These are phyloP conservation scores for Yamadazyma scolyti DNA, from an alignment of 805 yeast genomes.

Conservation along the genomic window DNA sequence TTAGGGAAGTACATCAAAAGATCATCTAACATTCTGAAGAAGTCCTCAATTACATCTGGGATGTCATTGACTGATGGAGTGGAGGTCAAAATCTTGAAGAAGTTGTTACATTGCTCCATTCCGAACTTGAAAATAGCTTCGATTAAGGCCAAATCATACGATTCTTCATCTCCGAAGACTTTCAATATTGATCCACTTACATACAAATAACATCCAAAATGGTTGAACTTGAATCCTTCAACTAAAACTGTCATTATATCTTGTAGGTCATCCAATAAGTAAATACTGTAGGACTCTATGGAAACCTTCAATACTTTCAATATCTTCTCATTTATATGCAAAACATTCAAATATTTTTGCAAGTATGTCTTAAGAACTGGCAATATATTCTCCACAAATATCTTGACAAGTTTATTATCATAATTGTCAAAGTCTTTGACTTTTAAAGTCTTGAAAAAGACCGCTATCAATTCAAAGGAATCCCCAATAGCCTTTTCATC, in stretches of 20 bases:
- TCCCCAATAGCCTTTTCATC: conserved; percentile 52
- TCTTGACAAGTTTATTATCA: conserved; percentile 49
- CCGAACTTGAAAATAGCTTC: conserved; percentile 50
- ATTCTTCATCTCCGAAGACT: conserved; percentile 58
- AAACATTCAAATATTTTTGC: conserved; percentile 52
- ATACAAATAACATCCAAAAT: conserved; percentile 84
- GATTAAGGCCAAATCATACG: conserved; percentile 7
- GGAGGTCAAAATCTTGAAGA: conserved; percentile 33
- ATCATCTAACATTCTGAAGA: conserved; percentile 75
- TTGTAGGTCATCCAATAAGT: conserved; percentile 55
- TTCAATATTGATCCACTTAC: conserved; percentile 79
- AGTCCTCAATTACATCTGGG: conserved; percentile 82
- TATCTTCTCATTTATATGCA: conserved; percentile 69
- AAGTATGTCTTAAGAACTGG: conserved; percentile 52
- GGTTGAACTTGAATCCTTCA: conserved; percentile 64
- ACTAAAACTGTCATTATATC: conserved; percentile 64
- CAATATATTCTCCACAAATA: conserved; percentile 53
- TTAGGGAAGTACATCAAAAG: conserved; percentile 71
- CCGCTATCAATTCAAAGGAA: conserved; percentile 64
- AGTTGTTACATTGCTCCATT: conserved; percentile 57
- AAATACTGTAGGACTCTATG: conserved; percentile 58
- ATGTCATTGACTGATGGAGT: conserved; percentile 31
- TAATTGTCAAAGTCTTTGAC: conserved; percentile 38
- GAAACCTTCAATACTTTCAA: conserved; percentile 65
- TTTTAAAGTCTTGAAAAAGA: conserved; percentile 54